phyloP scores from a whole-genome alignment of 2,329 filamentous ascomycete genomes.

The Cordyceps tenuipes region DNA sequence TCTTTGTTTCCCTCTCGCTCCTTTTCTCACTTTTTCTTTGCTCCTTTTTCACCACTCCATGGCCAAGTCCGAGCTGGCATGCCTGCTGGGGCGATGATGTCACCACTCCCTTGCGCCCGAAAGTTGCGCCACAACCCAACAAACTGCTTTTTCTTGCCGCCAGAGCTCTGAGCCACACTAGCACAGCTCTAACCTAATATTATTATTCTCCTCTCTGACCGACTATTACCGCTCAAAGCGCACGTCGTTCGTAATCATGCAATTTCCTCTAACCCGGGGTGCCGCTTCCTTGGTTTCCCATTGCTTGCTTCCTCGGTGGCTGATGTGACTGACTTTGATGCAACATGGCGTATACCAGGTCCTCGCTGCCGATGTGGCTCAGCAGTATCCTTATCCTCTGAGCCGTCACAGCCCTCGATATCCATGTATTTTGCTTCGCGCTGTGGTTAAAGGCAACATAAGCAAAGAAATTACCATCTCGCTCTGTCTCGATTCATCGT shows the following conservation, averaged over 20 bases:
- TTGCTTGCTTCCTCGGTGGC: no score
- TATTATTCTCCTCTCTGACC: not conserved
- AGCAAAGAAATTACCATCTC: not conserved
- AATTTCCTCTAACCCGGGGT: no score
- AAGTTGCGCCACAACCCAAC: not conserved
- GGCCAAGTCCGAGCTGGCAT: not conserved
- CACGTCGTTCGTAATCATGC: no score
- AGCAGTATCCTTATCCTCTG: no score
- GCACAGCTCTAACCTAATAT: not conserved
- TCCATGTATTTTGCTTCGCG: no score
- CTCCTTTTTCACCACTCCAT: not conserved
- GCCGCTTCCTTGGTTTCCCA: no score
- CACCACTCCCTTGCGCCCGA: slow-evolving; percentile 18
- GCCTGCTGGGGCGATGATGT: slow-evolving; percentile 22
- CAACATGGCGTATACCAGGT: no score
- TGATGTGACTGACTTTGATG: no score
- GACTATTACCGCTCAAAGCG: slow-evolving; percentile 4
- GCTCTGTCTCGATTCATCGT: not conserved
- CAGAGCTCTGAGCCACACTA: not conserved
- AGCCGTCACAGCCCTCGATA: no score
- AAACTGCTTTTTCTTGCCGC: not conserved
- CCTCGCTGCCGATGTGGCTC: no score
- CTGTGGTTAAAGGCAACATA: no score
- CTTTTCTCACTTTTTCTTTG: not conserved
- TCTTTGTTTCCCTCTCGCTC: not conserved